Evolutionary conservation across 2,329 filamentous ascomycete species (phyloP).

Genomic region (Fusarium sp.): DNA sequence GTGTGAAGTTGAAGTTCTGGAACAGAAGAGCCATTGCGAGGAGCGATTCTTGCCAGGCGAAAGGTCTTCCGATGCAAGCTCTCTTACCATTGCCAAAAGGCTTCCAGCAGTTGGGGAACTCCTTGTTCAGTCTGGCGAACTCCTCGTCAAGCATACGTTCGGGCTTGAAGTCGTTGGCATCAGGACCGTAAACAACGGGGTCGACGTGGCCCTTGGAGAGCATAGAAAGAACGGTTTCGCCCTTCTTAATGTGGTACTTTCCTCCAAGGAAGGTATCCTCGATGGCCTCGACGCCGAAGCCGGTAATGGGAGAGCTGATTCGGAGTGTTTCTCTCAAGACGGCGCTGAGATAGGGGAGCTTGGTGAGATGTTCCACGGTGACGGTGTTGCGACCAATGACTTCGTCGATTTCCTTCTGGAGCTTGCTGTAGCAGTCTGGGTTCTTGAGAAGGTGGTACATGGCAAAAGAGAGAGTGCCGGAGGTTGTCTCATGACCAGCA

Average conservation of each 20-base stretch:
- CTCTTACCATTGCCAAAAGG: constrained; percentile 79
- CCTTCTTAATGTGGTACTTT: constrained; percentile 68
- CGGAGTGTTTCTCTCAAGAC: constrained; percentile 74
- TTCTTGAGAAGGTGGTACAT: constrained; percentile 74
- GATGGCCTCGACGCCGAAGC: constrained; percentile 64
- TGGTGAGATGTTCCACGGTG: constrained; percentile 68
- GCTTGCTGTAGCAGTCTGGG: constrained; percentile 67
- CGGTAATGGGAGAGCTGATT: constrained; percentile 68
- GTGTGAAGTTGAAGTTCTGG: constrained; percentile 76
- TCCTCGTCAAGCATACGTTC: constrained; percentile 78
- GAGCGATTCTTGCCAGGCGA: constrained; percentile 79
- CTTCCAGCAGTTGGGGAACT: constrained; percentile 74
- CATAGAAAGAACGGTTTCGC: constrained; percentile 61
- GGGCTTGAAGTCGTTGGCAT: constrained; percentile 73
- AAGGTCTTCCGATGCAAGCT: constrained; percentile 77
- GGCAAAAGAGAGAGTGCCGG: constrained; percentile 72
- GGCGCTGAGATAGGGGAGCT: constrained; percentile 73
- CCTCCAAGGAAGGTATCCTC: constrained; percentile 67
- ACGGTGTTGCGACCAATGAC: constrained; percentile 70
- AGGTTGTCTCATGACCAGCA: constrained; percentile 78
- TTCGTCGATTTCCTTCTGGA: constrained; percentile 74
- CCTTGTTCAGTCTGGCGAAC: constrained; percentile 69
- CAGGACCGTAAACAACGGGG: constrained; percentile 71
- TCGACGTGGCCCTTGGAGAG: constrained; percentile 69
- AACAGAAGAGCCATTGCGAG: constrained; percentile 71